These are phyloP conservation scores for Corymbia calophylla DNA, from an alignment of 441 rosid species.

Conservation along the genomic window DNA sequence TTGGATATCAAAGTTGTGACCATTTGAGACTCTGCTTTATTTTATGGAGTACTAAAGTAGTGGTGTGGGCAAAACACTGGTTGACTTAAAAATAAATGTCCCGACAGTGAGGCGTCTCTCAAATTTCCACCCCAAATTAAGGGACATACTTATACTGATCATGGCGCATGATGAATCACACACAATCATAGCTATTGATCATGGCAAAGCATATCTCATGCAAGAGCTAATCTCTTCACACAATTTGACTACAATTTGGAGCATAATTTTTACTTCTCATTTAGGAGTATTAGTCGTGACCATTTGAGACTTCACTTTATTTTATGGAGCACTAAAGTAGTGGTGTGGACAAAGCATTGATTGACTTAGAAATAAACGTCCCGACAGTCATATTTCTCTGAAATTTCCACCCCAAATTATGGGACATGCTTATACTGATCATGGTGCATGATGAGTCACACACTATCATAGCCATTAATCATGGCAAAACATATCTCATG, in stretches of 20 bases:
- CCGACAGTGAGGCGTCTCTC: background rate
- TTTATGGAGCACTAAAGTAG: too few species aligned
- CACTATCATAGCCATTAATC: rapidly evolving
- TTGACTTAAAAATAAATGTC: background rate
- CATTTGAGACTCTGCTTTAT: background rate
- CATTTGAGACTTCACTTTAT: too few species aligned
- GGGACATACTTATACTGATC: background rate
- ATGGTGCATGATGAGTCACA: background rate
- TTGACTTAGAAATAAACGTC: background rate
- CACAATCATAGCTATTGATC: background rate
- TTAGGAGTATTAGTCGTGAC: too few species aligned
- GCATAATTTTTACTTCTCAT: too few species aligned
- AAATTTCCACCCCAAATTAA: background rate
- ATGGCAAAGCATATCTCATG: too few species aligned
- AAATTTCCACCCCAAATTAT: too few species aligned
- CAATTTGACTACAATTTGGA: too few species aligned
- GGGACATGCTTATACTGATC: background rate
- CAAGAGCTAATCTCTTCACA: too few species aligned
- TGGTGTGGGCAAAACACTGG: rapidly evolving
- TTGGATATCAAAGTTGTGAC: background rate
- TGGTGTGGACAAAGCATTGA: rapidly evolving
- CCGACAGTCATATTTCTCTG: too few species aligned
- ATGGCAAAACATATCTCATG: too few species aligned
- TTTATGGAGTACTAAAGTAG: too few species aligned
- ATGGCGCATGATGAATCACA: background rate